A percentile compares a stretch with the other conserved stretches of the same genome.
These are phyloP conservation scores for Austropuccinia psidii DNA, from an alignment of 1,284 basidiomycete species.

Conservation along the genomic window DNA sequence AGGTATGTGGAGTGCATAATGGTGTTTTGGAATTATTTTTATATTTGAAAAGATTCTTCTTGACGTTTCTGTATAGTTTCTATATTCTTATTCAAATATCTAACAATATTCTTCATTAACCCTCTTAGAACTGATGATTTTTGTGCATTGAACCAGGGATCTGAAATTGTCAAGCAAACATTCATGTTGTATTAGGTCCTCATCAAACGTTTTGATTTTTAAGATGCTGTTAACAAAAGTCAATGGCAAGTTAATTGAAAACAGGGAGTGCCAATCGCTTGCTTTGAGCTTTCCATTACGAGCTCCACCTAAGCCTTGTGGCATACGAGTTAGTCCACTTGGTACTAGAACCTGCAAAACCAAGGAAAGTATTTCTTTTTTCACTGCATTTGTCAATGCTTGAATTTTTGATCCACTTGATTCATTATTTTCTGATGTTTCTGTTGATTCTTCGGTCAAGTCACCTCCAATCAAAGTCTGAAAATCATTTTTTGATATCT, in stretches of 20 bases:
- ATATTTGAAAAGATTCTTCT: neutral
- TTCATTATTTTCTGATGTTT: too few species aligned
- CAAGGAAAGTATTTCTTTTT: too few species aligned
- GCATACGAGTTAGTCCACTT: neutral
- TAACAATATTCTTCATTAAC: neutral
- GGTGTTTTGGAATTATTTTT: conserved; percentile 1
- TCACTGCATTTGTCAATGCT: too few species aligned
- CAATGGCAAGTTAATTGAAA: conserved; percentile 32
- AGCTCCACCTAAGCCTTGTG: neutral
- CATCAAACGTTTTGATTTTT: neutral
- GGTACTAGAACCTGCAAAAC: neutral
- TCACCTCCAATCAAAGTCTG: too few species aligned
- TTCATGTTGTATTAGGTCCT: neutral
- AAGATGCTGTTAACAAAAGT: conserved; percentile 3
- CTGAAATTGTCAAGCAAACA: conserved; percentile 16
- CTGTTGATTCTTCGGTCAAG: too few species aligned
- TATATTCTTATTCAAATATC: neutral
- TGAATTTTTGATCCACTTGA: too few species aligned
- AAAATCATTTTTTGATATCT: too few species aligned
- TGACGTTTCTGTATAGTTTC: neutral
- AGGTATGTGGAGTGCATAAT: conserved; percentile 3
- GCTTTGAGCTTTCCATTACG: conserved; percentile 17
- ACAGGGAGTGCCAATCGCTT: conserved; percentile 5
- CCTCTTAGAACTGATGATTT: neutral
- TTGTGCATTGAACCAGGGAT: conserved; percentile 34